A percentile compares a stretch with the other conserved stretches of the same genome.
phyloP scores from a whole-genome alignment of 225 moss, liverwort and hornwort species.

The Anthoceros angustus region DNA sequence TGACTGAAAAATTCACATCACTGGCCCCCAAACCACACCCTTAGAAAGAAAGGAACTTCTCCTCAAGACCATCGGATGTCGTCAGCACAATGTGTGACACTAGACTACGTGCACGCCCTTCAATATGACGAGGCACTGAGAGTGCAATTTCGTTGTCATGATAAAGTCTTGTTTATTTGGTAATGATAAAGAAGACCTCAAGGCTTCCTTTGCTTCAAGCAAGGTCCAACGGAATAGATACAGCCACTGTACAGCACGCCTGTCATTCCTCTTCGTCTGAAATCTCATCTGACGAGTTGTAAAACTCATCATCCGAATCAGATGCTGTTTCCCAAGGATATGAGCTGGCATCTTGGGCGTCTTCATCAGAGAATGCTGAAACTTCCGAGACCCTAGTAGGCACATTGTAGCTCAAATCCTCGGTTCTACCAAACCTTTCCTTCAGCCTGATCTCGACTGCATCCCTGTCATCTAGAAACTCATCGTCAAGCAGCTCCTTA shows the following conservation, averaged over 20 bases:
- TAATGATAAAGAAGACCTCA: too few species aligned
- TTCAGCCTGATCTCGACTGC: slow-evolving; percentile 23
- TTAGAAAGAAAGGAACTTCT: too few species aligned
- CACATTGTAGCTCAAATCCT: not conserved
- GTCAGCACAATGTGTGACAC: too few species aligned
- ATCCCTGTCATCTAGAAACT: slow-evolving; percentile 11
- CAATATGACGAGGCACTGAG: too few species aligned
- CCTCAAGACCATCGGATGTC: too few species aligned
- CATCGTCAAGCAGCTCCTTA: slow-evolving; percentile 39
- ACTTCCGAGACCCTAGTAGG: slow-evolving; percentile 7
- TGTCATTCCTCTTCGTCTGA: not conserved
- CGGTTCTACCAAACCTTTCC: not conserved
- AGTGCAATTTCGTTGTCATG: too few species aligned
- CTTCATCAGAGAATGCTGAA: slow-evolving; percentile 27
- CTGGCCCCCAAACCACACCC: too few species aligned
- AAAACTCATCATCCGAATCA: not conserved
- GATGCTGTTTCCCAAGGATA: not conserved
- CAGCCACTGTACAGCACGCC: not conserved
- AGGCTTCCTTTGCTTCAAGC: not conserved
- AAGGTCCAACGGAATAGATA: not conserved
- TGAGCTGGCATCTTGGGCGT: slow-evolving; percentile 10
- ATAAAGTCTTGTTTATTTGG: too few species aligned
- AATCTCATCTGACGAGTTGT: not conserved
- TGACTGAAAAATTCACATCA: too few species aligned
- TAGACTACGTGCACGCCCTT: too few species aligned